Conservation (phyloP, 371 early-diverging fungal species). For the Umbelopsis sp. region DNA sequence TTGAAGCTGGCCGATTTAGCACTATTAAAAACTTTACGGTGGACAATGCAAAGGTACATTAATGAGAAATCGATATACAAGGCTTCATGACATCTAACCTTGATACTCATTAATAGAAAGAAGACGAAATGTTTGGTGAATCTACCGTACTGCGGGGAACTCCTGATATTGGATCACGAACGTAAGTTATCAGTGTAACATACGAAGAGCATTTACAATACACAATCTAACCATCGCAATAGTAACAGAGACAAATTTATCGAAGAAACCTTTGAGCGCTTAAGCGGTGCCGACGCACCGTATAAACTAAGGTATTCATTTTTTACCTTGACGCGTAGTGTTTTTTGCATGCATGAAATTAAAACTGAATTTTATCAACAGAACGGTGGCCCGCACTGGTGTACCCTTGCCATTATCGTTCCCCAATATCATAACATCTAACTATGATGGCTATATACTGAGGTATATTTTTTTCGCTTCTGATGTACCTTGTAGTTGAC, state of each 20-base stretch:
- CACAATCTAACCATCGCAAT: neutral
- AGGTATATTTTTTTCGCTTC: neutral
- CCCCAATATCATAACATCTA: neutral
- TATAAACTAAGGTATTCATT: slow-evolving; percentile 22
- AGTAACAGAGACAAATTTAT: slow-evolving; percentile 20
- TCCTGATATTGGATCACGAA: slow-evolving; percentile 18
- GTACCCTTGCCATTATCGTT: neutral
- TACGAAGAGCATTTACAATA: neutral
- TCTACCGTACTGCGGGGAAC: slow-evolving; percentile 39
- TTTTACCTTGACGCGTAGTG: too few relatives aligned
- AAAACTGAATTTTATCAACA: neutral
- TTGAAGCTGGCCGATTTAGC: slow-evolving; percentile 25
- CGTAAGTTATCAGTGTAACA: neutral
- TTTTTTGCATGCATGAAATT: neutral
- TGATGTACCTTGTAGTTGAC: neutral
- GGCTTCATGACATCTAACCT: neutral
- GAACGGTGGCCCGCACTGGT: neutral
- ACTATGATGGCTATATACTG: neutral
- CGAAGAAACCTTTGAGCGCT: slow-evolving; percentile 19
- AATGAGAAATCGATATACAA: neutral
- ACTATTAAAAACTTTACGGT: slow-evolving; percentile 31
- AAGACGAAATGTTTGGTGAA: slow-evolving; percentile 35
- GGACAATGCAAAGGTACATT: slow-evolving; percentile 19
- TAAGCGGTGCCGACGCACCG: slow-evolving; percentile 27
- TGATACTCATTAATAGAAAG: neutral